A percentile compares a stretch with the other conserved stretches of the same genome.
Conservation (phyloP, 1,284 basidiomycete genomes). For the Grifola frondosa region DNA sequence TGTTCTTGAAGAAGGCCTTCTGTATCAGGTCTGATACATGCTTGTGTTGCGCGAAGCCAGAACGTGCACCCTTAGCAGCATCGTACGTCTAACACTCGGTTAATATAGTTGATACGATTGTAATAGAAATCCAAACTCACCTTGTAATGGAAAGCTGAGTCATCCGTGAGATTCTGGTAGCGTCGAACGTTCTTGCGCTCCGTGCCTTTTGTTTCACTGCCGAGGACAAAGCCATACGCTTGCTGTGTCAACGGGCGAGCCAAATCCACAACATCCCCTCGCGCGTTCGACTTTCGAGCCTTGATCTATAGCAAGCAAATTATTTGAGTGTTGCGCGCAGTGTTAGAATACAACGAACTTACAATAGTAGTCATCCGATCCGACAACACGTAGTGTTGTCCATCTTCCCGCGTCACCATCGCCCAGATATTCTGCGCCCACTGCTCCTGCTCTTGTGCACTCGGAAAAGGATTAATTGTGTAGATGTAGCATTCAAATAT, state of each 20-base stretch:
- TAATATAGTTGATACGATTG: too few species aligned
- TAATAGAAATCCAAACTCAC: not conserved
- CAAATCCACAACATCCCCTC: conserved; percentile 1
- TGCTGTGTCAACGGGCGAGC: not conserved
- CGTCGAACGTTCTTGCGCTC: not conserved
- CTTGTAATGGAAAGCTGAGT: conserved; percentile 8
- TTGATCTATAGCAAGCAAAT: not conserved
- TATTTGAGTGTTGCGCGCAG: not conserved
- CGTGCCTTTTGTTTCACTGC: not conserved
- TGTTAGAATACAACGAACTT: not conserved
- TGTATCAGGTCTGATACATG: not conserved
- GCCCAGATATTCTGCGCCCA: too few species aligned
- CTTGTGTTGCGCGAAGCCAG: not conserved
- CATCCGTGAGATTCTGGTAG: not conserved
- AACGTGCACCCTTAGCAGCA: not conserved
- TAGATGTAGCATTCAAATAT: conserved; percentile 1
- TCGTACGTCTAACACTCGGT: not conserved
- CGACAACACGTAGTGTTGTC: not conserved
- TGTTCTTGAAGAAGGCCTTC: conserved; percentile 1
- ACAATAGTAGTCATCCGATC: conserved; percentile 6
- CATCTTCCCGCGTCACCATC: not conserved
- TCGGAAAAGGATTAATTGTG: conserved; percentile 2
- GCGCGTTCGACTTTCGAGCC: not conserved
- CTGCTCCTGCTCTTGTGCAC: too few species aligned
- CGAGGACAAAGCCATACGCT: conserved; percentile 2